Evolutionary conservation across 805 yeast species (phyloP).

Genomic region (Zygosaccharomyces rouxii): DNA sequence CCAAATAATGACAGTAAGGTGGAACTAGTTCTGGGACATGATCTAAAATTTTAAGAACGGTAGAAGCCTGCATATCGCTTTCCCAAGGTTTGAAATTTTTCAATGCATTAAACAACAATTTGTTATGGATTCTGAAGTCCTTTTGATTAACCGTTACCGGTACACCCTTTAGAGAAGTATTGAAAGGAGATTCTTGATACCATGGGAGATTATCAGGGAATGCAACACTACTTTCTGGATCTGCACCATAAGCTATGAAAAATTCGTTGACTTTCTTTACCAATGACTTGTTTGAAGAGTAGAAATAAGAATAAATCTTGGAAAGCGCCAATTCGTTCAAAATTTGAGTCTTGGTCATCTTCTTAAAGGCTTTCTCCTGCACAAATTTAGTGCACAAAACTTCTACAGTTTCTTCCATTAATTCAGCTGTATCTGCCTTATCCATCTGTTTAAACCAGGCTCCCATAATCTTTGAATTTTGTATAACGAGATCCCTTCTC

Average conservation of each 20-base stretch:
- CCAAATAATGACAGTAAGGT: conserved; percentile 58
- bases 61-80: conserved; percentile 55
- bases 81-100: conserved; percentile 78
- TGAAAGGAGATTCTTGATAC: conserved; percentile 36
- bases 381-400: conserved; percentile 51
- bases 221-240: conserved; percentile 44
- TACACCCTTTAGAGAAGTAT: conserved; percentile 37
- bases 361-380: conserved; percentile 56
- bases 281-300: conserved; percentile 36
- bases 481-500: conserved; percentile 60
- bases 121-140: conserved; percentile 60
- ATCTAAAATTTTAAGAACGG: conserved; percentile 47
- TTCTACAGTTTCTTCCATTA: conserved; percentile 40
- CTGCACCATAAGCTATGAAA: conserved; percentile 47
- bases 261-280: conserved; percentile 42
- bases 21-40: conserved; percentile 66
- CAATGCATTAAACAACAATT: conserved; percentile 57
- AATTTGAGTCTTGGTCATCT: conserved; percentile 65
- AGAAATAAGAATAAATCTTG: conserved; percentile 51
- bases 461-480: conserved; percentile 54
- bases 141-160: conserved; percentile 45
- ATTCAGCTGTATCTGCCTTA: conserved; percentile 47
- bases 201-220: conserved; percentile 49
- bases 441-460: conserved; percentile 63
- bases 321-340: conserved; percentile 72